Evolutionary conservation across 257 asterid genomes (phyloP).

Genomic region (Rehmannia glutinosa): DNA sequence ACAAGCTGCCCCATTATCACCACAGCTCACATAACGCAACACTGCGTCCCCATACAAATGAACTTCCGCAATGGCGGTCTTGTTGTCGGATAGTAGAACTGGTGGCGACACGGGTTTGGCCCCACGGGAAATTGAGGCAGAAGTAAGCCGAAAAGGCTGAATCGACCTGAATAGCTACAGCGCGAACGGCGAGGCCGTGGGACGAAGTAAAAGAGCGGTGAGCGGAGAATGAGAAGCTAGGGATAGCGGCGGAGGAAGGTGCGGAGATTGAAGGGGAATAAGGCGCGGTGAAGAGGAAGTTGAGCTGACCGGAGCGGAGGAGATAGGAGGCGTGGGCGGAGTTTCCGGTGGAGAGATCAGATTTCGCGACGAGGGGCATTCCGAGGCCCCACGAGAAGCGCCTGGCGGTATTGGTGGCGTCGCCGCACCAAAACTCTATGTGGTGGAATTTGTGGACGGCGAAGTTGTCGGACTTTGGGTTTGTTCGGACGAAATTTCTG

Average conservation of each 20-base stretch:
- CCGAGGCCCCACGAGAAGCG: constrained; percentile 95
- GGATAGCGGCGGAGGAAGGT: constrained; percentile 54
- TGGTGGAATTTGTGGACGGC: constrained; percentile 72
- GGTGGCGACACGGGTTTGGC: constrained; percentile 63
- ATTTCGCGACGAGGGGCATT: constrained; percentile 68
- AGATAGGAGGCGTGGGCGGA: constrained; percentile 85
- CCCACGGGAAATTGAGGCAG: constrained; percentile 57
- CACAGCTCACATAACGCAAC: constrained; percentile 54
- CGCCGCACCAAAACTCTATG: constrained; percentile 87
- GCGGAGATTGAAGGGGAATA: constrained; percentile 55
- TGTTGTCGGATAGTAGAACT: constrained; percentile 26
- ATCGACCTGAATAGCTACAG: constrained; percentile 57
- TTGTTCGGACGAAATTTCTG: constrained; percentile 54
- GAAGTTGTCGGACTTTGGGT: constrained; percentile 66
- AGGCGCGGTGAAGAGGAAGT: constrained; percentile 79
- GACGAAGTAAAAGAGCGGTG: constrained; percentile 49
- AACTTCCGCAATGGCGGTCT: constrained; percentile 54
- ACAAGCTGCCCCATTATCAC: background rate
- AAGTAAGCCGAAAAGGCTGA: constrained; percentile 55
- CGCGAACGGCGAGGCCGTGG: constrained; percentile 88
- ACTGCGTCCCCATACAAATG: constrained; percentile 80
- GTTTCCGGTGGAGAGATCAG: constrained; percentile 92
- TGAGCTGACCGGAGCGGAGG: constrained; percentile 66
- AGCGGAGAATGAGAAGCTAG: constrained; percentile 42
- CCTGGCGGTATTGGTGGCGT: constrained; percentile 68